These are phyloP conservation scores for Cyberlindnera japonica DNA, from an alignment of 805 yeast genomes.

Conservation along the genomic window DNA sequence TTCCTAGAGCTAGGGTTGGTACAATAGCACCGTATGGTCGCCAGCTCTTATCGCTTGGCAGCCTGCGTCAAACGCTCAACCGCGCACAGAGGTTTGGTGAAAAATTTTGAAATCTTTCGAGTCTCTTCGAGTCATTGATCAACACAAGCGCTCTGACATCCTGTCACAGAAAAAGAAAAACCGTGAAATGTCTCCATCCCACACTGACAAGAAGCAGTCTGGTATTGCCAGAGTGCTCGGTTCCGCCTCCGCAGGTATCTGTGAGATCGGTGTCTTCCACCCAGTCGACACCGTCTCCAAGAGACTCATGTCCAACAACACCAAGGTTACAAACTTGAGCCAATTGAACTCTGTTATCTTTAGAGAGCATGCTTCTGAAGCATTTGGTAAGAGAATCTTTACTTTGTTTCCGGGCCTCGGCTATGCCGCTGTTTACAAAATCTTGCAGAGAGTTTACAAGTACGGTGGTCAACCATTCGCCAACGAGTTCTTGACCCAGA, in stretches of 20 bases:
- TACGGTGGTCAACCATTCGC: slow-evolving; percentile 99
- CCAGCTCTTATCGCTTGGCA: too few species aligned
- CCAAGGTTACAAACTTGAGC: slow-evolving; percentile 55
- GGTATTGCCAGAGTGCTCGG: slow-evolving; percentile 90
- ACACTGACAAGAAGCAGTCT: slow-evolving; percentile 74
- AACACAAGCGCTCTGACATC: too few species aligned
- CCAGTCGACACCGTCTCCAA: slow-evolving; percentile 98
- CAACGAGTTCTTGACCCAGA: slow-evolving; percentile 80
- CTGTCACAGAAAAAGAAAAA: too few species aligned
- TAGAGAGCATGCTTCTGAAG: slow-evolving; percentile 70
- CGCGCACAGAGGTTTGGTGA: not conserved
- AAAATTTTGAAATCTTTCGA: not conserved
- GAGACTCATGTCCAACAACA: slow-evolving; percentile 83
- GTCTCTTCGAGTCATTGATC: not conserved
- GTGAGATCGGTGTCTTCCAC: slow-evolving; percentile 95
- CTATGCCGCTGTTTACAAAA: slow-evolving; percentile 95
- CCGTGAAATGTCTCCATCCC: slow-evolving; percentile 24
- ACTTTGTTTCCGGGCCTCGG: slow-evolving; percentile 97
- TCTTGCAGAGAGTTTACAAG: slow-evolving; percentile 95
- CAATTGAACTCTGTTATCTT: slow-evolving; percentile 86
- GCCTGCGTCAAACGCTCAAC: too few species aligned
- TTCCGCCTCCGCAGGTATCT: slow-evolving; percentile 95
- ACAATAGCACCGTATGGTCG: too few species aligned
- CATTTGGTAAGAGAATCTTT: slow-evolving; percentile 65
- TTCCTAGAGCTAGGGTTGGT: too few species aligned